These are phyloP conservation scores for Neurospora terricola DNA, from an alignment of 495 filamentous ascomycete genomes.

Conservation along the genomic window DNA sequence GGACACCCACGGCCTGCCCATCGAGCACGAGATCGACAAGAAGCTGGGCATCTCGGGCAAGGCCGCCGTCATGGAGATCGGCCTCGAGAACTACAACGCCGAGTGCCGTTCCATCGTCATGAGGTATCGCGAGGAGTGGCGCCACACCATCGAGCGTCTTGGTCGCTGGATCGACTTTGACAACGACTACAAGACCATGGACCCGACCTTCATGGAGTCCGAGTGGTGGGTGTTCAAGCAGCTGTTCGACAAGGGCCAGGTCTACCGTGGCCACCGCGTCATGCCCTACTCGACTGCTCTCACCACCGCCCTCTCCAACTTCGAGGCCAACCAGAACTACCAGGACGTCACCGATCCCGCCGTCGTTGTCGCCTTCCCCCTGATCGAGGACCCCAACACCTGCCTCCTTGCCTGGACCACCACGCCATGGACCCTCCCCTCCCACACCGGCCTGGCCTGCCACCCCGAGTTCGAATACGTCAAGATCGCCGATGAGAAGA, in stretches of 20 bases:
- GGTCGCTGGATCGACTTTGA: constrained; percentile 99
- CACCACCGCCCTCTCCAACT: constrained; percentile 84
- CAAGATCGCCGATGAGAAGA: constrained; percentile 76
- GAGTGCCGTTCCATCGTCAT: constrained; percentile 94
- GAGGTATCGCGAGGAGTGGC: constrained; percentile 85
- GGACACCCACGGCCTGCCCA: constrained; percentile 94
- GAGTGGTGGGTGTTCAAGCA: constrained; percentile 97
- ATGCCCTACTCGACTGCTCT: constrained; percentile 94
- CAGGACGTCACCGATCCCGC: constrained; percentile 89
- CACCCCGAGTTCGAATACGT: constrained; percentile 91
- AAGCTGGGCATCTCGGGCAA: constrained; percentile 83
- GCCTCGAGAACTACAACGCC: constrained; percentile 83
- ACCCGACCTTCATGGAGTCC: constrained; percentile 89
- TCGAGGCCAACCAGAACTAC: constrained; percentile 90
- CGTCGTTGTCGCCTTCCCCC: constrained; percentile 80
- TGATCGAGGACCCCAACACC: constrained; percentile 67
- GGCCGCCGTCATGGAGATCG: constrained; percentile 78
- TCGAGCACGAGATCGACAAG: constrained; percentile 99
- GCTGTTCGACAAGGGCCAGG: constrained; percentile 76
- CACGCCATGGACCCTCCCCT: constrained; percentile 92
- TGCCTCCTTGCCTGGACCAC: constrained; percentile 85
- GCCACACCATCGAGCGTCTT: constrained; percentile 75
- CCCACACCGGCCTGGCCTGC: constrained; percentile 68
- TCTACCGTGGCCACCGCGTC: constrained; percentile 81
- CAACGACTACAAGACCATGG: constrained; percentile 98